Percentiles rank a stretch among this genome's conserved stretches.
phyloP scores from a whole-genome alignment of 1,284 basidiomycete species.

The Boletus mariae region DNA sequence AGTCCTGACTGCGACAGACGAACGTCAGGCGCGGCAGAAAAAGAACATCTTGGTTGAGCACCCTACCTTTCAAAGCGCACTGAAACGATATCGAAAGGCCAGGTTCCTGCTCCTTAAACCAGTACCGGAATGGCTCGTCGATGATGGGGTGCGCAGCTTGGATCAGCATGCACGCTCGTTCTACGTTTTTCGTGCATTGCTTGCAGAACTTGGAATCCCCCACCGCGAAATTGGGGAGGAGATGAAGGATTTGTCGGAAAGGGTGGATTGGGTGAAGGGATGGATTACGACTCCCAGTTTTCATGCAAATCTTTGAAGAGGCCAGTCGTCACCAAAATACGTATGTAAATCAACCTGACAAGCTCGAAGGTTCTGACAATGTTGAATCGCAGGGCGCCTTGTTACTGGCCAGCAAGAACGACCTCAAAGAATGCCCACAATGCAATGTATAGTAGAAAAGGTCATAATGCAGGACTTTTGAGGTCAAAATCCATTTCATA shows the following conservation, averaged over 20 bases:
- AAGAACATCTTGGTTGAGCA: slow-evolving; percentile 35
- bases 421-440: neutral
- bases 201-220: slow-evolving; percentile 44
- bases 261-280: slow-evolving; percentile 27
- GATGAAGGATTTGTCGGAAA: slow-evolving; percentile 34
- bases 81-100: slow-evolving; percentile 42
- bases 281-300: slow-evolving; percentile 6
- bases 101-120: slow-evolving; percentile 52
- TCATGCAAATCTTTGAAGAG: slow-evolving; percentile 13
- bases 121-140: slow-evolving; percentile 54
- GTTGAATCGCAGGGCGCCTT: no score
- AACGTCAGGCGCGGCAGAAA: slow-evolving; percentile 35
- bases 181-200: slow-evolving; percentile 36
- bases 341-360: neutral
- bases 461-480: slow-evolving; percentile 29
- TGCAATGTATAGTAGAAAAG: slow-evolving; percentile 23
- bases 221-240: slow-evolving; percentile 47
- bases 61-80: slow-evolving; percentile 38
- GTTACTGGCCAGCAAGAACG: neutral
- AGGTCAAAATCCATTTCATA: slow-evolving; percentile 17
- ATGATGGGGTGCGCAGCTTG: slow-evolving; percentile 57
- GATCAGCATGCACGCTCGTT: slow-evolving; percentile 47
- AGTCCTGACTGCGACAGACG: slow-evolving; percentile 40
- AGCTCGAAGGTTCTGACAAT: slow-evolving; percentile 1
- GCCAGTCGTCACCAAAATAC: neutral